Evolutionary conservation across 1,284 basidiomycete genomes (phyloP).

Genomic region (Amylostereum chailletii): DNA sequence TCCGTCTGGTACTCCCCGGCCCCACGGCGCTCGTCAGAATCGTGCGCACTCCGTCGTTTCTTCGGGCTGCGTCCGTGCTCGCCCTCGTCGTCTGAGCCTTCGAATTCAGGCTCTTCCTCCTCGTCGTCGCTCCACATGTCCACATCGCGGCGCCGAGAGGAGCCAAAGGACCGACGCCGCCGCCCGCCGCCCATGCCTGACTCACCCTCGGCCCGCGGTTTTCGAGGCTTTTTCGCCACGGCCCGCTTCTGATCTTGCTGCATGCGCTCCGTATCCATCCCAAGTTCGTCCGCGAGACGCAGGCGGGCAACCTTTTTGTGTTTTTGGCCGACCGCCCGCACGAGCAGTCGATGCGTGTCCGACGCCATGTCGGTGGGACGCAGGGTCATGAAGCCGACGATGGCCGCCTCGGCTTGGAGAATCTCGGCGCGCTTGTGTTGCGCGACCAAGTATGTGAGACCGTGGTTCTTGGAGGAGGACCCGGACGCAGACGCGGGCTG

Average conservation of each 20-base stretch:
- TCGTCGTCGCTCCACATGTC: constrained; percentile 41
- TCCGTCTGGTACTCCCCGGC: constrained; percentile 70
- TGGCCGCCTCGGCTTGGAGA: constrained; percentile 74
- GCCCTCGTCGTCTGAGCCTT: constrained; percentile 45
- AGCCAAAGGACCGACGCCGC: constrained; percentile 26
- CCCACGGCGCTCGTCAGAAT: constrained; percentile 29
- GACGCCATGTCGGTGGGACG: constrained; percentile 86
- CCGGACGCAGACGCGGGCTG: constrained; percentile 20
- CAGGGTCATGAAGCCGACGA: constrained; percentile 78
- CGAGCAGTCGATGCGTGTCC: constrained; percentile 82
- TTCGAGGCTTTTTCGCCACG: constrained; percentile 54
- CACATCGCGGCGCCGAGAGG: constrained; percentile 24
- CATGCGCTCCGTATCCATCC: constrained; percentile 64
- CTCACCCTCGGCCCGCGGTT: constrained; percentile 37
- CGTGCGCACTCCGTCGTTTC: constrained; percentile 29
- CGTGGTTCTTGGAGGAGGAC: constrained; percentile 40
- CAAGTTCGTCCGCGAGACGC: constrained; percentile 67
- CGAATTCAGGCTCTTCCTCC: constrained; percentile 31
- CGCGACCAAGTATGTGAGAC: constrained; percentile 82
- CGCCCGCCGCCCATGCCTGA: constrained; percentile 32
- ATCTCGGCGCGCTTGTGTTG: constrained; percentile 83
- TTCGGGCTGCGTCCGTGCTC: constrained; percentile 22
- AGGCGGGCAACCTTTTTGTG: constrained; percentile 73
- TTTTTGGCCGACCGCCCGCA: constrained; percentile 78
- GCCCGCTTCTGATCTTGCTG: constrained; percentile 61